A percentile compares a stretch with the other conserved stretches of the same genome.
These are phyloP conservation scores for Suhomyces kilbournensis DNA, from an alignment of 805 yeast species.

Conservation along the genomic window DNA sequence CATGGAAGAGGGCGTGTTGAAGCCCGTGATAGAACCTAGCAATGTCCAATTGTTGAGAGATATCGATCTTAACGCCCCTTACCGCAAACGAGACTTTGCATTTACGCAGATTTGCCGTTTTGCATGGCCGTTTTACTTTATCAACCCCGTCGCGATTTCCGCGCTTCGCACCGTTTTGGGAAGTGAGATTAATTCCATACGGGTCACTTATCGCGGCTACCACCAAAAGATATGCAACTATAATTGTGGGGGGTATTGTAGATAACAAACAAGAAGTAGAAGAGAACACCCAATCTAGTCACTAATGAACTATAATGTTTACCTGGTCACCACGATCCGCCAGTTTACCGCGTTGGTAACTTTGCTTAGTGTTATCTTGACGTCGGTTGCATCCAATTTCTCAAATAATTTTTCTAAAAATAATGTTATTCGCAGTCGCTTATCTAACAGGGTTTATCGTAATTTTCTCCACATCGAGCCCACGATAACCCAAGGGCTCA, in stretches of 20 bases:
- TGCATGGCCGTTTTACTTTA: not conserved
- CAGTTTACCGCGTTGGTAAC: not conserved
- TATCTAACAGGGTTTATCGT: not conserved
- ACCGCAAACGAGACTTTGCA: not conserved
- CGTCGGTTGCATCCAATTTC: not conserved
- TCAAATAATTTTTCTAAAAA: not conserved
- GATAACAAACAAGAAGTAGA: not conserved
- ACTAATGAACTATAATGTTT: not conserved
- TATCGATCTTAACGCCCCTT: not conserved
- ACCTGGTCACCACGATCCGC: not conserved
- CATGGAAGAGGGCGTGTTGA: not conserved
- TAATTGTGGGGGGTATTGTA: not conserved
- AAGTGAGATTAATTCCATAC: not conserved
- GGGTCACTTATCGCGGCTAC: not conserved
- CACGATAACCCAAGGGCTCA: not conserved
- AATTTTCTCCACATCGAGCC: not conserved
- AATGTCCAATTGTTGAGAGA: not conserved
- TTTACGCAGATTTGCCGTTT: not conserved
- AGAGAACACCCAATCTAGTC: not conserved
- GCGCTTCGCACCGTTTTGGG: not conserved
- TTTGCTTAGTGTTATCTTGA: not conserved
- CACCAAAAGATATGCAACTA: not conserved
- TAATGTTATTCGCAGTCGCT: not conserved
- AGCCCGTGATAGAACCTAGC: not conserved
- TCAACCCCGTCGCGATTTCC: not conserved